phyloP scores from a whole-genome alignment of 129 eudicot genomes.

The Chrysanthemum makinoi region DNA sequence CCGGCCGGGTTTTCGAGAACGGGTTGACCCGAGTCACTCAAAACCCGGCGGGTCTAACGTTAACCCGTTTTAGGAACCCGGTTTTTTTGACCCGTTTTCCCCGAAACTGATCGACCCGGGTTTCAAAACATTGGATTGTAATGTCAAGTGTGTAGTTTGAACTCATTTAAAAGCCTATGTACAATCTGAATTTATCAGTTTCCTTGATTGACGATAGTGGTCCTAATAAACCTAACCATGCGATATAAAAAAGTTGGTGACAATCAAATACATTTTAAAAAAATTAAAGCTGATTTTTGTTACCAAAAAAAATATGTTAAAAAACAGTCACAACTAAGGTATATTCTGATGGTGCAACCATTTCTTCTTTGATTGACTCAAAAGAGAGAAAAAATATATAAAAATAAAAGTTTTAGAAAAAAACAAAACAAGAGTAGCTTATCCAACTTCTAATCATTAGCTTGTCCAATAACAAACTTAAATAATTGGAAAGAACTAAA shows the following conservation, averaged over 20 bases:
- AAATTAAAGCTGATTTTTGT: neutral
- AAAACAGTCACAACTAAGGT: conserved; percentile 24
- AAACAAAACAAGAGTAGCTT: neutral
- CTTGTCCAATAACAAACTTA: conserved; percentile 7
- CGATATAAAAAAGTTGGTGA: conserved; percentile 15
- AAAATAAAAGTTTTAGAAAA: neutral
- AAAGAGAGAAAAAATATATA: conserved; percentile 10
- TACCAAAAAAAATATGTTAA: neutral
- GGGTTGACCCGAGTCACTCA: no score
- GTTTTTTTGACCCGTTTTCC: no score
- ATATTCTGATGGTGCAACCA: conserved; percentile 37
- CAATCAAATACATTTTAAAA: neutral
- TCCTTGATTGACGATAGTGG: conserved; percentile 4
- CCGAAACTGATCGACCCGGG: no score
- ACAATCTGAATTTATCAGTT: neutral
- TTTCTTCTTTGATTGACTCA: conserved; percentile 22
- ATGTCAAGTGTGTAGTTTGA: neutral
- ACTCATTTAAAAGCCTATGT: neutral
- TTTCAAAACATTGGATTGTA: no score
- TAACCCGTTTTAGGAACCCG: no score
- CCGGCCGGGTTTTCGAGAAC: no score
- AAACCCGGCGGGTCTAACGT: no score
- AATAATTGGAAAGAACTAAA: conserved; percentile 6
- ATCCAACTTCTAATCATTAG: conserved; percentile 23
- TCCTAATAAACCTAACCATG: conserved; percentile 18